Conservation (phyloP, 345 rosid genomes). For the Iberis pinnata region DNA sequence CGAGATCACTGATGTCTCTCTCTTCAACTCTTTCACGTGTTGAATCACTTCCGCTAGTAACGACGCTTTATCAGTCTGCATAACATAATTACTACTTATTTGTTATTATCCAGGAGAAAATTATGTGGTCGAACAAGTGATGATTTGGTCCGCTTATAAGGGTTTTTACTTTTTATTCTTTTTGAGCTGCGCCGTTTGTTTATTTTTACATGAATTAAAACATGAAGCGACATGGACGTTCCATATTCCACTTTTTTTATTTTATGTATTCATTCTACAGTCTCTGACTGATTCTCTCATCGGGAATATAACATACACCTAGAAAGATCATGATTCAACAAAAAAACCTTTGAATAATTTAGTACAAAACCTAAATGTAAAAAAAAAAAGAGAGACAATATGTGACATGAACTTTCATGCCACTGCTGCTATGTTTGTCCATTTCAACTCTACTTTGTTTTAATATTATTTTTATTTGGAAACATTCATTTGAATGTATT, state of each 20-base stretch:
- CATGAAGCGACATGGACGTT: conserved; percentile 57
- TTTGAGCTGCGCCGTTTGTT: conserved; percentile 55
- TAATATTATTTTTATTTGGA: not conserved
- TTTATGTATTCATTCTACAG: conserved; percentile 24
- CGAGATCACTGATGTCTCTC: conserved; percentile 67
- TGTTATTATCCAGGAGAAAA: conserved; percentile 24
- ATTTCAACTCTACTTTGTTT: conserved; percentile 21
- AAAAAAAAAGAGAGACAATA: conserved; percentile 17
- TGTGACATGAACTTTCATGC: conserved; percentile 33
- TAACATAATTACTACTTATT: conserved; percentile 9
- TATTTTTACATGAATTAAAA: conserved; percentile 57
- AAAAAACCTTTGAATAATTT: conserved; percentile 19
- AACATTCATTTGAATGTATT: too few species aligned
- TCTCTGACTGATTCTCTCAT: conserved; percentile 31
- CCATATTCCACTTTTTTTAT: conserved; percentile 30
- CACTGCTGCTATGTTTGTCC: conserved; percentile 26
- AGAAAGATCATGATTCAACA: conserved; percentile 22
- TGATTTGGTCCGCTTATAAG: conserved; percentile 43
- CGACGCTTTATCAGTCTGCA: conserved; percentile 94
- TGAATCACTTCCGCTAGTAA: conserved; percentile 96
- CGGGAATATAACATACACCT: conserved; percentile 31
- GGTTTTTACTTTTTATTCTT: conserved; percentile 47
- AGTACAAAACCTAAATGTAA: conserved; percentile 20
- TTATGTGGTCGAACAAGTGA: conserved; percentile 27
- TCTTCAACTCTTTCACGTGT: conserved; percentile 86